Evolutionary conservation across 768 basidiomycete genomes (phyloP).

Genomic region (Mycena chlorophos): DNA sequence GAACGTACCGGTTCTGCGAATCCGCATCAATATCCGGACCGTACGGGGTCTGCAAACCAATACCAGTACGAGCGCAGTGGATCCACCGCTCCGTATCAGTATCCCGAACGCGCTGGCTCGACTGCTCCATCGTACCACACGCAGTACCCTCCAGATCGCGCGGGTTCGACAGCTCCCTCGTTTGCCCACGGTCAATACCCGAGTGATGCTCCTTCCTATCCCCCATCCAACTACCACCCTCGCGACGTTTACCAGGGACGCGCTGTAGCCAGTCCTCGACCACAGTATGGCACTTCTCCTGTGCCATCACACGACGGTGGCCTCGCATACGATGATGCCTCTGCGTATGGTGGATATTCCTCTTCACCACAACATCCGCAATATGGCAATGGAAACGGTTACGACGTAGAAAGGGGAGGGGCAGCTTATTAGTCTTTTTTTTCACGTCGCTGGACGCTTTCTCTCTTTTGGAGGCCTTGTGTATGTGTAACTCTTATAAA

Average conservation of each 20-base stretch:
- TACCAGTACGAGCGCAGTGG: too few relatives aligned
- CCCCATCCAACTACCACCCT: conserved; percentile 42
- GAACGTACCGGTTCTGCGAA: not conserved
- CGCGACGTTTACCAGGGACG: conserved; percentile 59
- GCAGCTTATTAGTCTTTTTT: conserved; percentile 14
- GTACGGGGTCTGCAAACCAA: too few relatives aligned
- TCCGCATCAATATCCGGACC: too few relatives aligned
- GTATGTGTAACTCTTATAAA: conserved; percentile 15
- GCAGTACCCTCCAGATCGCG: not conserved
- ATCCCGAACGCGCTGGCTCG: too few relatives aligned
- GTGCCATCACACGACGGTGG: conserved; percentile 25
- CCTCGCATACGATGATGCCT: conserved; percentile 41
- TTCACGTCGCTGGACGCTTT: not conserved
- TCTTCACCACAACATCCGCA: conserved; percentile 13
- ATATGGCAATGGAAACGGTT: conserved; percentile 14
- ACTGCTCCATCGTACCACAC: not conserved
- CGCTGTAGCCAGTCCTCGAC: conserved; percentile 34
- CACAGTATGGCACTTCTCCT: conserved; percentile 25
- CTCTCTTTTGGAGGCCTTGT: conserved; percentile 12
- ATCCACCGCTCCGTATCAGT: too few relatives aligned
- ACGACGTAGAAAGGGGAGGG: conserved; percentile 17
- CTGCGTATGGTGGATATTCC: conserved; percentile 35
- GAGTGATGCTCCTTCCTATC: conserved; percentile 26
- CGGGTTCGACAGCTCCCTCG: not conserved
- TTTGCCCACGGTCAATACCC: conserved; percentile 34